Conservation (phyloP, 2,329 filamentous ascomycete genomes). For the Thielaviopsis populi region DNA sequence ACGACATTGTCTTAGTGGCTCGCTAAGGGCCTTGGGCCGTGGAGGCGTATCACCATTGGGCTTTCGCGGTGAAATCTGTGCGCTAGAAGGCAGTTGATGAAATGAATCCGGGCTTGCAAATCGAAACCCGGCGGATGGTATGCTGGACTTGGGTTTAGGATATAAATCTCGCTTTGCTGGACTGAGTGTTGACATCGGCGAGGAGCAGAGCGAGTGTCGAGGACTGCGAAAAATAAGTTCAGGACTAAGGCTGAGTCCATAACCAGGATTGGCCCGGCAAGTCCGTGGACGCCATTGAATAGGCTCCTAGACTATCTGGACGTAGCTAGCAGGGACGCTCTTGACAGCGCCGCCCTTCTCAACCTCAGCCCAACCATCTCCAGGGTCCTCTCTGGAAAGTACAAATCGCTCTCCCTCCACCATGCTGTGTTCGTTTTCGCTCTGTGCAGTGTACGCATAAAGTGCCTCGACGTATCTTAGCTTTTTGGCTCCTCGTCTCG, state of each 20-base stretch:
- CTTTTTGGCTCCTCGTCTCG: conserved; percentile 81
- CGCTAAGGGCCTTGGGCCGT: neutral
- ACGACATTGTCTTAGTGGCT: neutral
- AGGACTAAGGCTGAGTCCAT: conserved; percentile 5
- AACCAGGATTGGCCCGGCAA: conserved; percentile 4
- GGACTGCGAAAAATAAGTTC: conserved; percentile 11
- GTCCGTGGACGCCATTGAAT: conserved; percentile 9
- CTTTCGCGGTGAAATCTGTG: neutral
- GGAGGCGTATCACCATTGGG: neutral
- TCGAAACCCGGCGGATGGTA: neutral
- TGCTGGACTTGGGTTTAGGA: neutral
- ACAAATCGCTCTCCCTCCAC: conserved; percentile 81
- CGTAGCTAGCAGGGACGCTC: conserved; percentile 88
- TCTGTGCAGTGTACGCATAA: conserved; percentile 81
- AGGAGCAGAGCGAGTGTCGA: neutral
- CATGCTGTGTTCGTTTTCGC: conserved; percentile 81
- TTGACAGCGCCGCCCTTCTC: conserved; percentile 76
- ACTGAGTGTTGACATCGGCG: neutral
- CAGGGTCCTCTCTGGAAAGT: conserved; percentile 69
- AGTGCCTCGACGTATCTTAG: conserved; percentile 83
- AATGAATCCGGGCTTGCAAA: neutral
- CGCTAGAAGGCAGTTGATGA: neutral
- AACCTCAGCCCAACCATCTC: conserved; percentile 94
- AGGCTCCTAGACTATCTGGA: conserved; percentile 50
- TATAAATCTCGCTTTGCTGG: neutral